phyloP scores from a whole-genome alignment of 192 early-diverging fungal genomes.

The Chytriomyces hyalinus region DNA sequence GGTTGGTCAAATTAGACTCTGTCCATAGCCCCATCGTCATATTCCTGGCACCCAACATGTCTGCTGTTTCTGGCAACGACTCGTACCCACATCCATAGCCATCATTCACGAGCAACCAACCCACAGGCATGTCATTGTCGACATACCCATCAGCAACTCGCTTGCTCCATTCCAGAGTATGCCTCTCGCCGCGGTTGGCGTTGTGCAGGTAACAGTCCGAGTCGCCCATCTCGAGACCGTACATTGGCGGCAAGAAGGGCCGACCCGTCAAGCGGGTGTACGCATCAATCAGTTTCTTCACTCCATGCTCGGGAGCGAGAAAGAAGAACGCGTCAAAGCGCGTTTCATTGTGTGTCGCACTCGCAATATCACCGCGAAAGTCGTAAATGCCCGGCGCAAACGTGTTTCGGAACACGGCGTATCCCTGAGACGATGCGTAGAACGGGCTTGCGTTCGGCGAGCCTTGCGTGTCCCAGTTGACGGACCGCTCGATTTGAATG shows the following conservation, averaged over 20 bases:
- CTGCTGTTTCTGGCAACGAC: slow-evolving; percentile 4
- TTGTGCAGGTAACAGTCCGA: slow-evolving; percentile 17
- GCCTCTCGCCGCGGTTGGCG: slow-evolving; percentile 11
- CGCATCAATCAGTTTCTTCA: background rate
- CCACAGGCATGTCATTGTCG: slow-evolving; percentile 18
- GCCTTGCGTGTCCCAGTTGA: slow-evolving; percentile 3
- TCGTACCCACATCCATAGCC: slow-evolving; percentile 27
- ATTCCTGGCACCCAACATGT: background rate
- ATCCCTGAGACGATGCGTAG: slow-evolving; percentile 18
- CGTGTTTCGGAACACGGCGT: slow-evolving; percentile 27
- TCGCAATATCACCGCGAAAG: background rate
- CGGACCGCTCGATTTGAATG: slow-evolving; percentile 20
- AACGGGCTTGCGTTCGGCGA: slow-evolving; percentile 13
- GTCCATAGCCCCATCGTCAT: slow-evolving; percentile 21
- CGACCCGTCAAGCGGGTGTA: slow-evolving; percentile 21
- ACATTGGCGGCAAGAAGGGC: slow-evolving; percentile 14
- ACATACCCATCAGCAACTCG: slow-evolving; percentile 11
- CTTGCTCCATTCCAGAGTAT: background rate
- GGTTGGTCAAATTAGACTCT: slow-evolving; percentile 11
- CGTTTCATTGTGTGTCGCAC: slow-evolving; percentile 14
- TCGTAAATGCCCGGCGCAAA: slow-evolving; percentile 17
- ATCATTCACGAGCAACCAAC: slow-evolving; percentile 27
- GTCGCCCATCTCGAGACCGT: slow-evolving; percentile 22
- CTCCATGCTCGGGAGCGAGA: background rate
- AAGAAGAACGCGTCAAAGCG: slow-evolving; percentile 19